A percentile compares a stretch with the other conserved stretches of the same genome.
Evolutionary conservation across 1,139 yeast genomes (phyloP).

Genomic region (Yamadazyma songkhlaensis): DNA sequence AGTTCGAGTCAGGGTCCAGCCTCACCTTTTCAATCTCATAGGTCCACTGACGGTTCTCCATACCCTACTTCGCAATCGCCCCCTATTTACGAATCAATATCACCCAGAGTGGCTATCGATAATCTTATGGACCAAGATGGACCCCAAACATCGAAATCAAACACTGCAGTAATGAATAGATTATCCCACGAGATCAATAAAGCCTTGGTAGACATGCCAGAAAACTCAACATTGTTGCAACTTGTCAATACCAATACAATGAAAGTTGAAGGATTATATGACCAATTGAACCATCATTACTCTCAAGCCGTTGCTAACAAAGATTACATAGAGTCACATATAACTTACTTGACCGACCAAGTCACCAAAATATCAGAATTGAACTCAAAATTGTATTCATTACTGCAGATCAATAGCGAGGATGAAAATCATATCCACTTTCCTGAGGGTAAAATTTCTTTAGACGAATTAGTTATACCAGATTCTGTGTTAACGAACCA

Average conservation of each 20-base stretch:
- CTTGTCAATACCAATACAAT: conserved; percentile 16
- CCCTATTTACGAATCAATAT: conserved; percentile 1
- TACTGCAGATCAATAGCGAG: conserved; percentile 24
- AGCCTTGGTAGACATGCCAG: conserved; percentile 16
- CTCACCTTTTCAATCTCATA: no score
- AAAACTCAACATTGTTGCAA: conserved; percentile 5
- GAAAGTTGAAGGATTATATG: conserved; percentile 29
- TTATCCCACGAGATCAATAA: conserved; percentile 24
- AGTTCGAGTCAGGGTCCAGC: not conserved
- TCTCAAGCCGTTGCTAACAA: conserved; percentile 39
- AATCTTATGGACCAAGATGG: conserved; percentile 20
- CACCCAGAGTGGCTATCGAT: conserved; percentile 1
- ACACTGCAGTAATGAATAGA: conserved; percentile 10
- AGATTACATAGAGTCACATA: conserved; percentile 29
- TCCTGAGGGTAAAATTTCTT: conserved; percentile 14
- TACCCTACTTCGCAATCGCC: conserved; percentile 1
- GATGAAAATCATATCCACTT: conserved; percentile 20
- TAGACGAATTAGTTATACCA: conserved; percentile 39
- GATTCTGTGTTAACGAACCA: conserved; percentile 43
- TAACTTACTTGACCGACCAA: conserved; percentile 31
- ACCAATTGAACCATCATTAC: conserved; percentile 35
- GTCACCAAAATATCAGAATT: conserved; percentile 24
- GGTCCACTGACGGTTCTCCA: not conserved
- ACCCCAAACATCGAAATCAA: not conserved
- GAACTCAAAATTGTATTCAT: conserved; percentile 22